Percentiles rank a stretch among this genome's conserved stretches.
These are phyloP conservation scores for Scedosporium dehoogii DNA, from an alignment of 2,329 filamentous ascomycete genomes.

Conservation along the genomic window DNA sequence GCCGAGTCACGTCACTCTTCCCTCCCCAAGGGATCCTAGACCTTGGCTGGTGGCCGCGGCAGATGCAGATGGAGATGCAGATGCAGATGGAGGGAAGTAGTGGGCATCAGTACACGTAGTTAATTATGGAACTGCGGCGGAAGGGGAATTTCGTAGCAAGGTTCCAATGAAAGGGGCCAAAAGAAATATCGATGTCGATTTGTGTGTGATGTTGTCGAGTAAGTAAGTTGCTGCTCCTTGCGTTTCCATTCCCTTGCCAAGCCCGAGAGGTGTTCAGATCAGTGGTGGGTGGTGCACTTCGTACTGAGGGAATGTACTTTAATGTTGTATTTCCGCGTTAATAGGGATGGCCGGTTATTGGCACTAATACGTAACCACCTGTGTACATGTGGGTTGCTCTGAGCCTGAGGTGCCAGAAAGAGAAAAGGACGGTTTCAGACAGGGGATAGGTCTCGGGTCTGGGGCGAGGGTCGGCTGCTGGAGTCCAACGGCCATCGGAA, in stretches of 20 bases:
- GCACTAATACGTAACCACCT: no score
- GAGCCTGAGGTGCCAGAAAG: no score
- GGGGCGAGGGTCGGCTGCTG: no score
- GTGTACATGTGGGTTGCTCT: no score
- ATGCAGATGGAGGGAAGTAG: not conserved
- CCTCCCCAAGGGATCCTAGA: not conserved
- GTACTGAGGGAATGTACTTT: not conserved
- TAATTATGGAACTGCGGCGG: not conserved
- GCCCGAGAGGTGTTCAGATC: not conserved
- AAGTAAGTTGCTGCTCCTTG: not conserved
- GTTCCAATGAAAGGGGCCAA: not conserved
- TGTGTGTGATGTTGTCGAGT: not conserved
- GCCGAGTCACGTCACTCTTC: not conserved
- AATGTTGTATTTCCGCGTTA: no score
- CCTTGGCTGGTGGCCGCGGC: conserved; percentile 3
- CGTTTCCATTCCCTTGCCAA: not conserved
- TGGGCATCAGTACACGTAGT: not conserved
- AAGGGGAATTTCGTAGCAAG: not conserved
- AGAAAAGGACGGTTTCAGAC: no score
- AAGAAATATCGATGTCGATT: not conserved
- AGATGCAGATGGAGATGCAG: not conserved
- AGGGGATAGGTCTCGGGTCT: no score
- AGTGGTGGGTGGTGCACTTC: not conserved
- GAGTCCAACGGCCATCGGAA: no score
- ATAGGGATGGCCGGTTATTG: no score